Conservation (phyloP, 257 asterid species). For the Fraxinus americana region DNA sequence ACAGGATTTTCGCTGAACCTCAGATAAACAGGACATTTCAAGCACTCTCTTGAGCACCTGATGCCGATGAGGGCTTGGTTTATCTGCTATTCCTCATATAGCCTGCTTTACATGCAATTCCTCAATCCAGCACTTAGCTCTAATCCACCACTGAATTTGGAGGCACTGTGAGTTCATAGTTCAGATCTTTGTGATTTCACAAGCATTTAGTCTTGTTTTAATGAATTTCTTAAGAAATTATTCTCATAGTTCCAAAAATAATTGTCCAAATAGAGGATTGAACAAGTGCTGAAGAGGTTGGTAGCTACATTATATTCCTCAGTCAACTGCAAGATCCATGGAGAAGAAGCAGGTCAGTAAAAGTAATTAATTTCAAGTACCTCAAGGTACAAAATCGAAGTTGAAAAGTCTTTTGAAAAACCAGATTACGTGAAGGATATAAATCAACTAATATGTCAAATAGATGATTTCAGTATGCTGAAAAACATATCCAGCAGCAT, state of each 20-base stretch:
- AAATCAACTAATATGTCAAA: too few relatives aligned
- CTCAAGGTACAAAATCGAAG: not conserved
- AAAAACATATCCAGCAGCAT: slow-evolving; percentile 65
- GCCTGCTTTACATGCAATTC: too few relatives aligned
- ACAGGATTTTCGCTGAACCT: too few relatives aligned
- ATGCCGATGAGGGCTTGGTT: too few relatives aligned
- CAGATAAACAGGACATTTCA: too few relatives aligned
- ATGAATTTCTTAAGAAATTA: too few relatives aligned
- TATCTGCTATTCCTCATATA: too few relatives aligned
- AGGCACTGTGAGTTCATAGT: slow-evolving; percentile 49
- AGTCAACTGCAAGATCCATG: slow-evolving; percentile 80
- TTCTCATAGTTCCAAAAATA: not conserved
- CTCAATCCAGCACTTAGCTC: too few relatives aligned
- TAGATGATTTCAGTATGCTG: slow-evolving; percentile 44
- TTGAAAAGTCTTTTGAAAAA: too few relatives aligned
- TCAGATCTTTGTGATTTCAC: not conserved
- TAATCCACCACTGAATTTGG: slow-evolving; percentile 60
- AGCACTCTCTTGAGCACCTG: too few relatives aligned
- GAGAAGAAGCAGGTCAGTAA: slow-evolving; percentile 77
- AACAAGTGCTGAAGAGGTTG: slow-evolving; percentile 62
- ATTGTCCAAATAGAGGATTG: slow-evolving; percentile 43
- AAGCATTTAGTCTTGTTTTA: not conserved
- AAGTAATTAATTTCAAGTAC: not conserved
- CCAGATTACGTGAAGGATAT: too few relatives aligned
- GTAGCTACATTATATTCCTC: slow-evolving; percentile 74